Base-by-base conservation (phyloP, 306 rosid species). In the Carpinus viminea region DNA sequence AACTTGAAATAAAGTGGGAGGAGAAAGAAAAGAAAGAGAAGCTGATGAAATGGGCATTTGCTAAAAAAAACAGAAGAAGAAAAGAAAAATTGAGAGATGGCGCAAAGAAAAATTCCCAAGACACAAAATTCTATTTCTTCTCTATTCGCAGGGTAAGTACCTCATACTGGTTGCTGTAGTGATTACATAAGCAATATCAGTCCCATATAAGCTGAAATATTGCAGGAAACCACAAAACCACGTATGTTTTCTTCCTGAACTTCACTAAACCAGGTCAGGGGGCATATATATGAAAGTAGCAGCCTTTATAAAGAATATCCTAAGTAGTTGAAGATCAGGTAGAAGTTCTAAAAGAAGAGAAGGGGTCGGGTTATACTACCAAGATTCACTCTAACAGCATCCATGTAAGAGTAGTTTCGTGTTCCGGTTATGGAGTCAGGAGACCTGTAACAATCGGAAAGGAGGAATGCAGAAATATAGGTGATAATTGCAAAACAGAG, bases 131-230 rank as follows among this genome's bases (percentile, higher is more conserved):
- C 6, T 66, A 68, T 43, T 68, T 17, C 9, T 41, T 4, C 15
- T 9, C 26, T 38, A 64, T 55, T 55, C 75, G 66, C 64, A 2
- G n/a, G 82, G 53, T 38, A 73, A 78, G 55, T 89, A 93, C 97
- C 89, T 78, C 71, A 86, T 50, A 86, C 97, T 71, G 8, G 83
- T 86, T 70, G 93, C 97, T 48, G 94, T 85, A 55, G 98, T 88
- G 66, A 91, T 59, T 11, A 86, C 89, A 80, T 91, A 91, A n/a
- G 94, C 98, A 72, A 62, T 51, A 81, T 55, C 16, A 48, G 85
- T 84, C 65, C 97, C 98, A 85, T 74, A 93, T 84, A 91, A 76
- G 86, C 80, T 77, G 83, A 88, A 79, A 80, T 78, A 87, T 64
- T 87, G 92, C 80, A 89, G 87, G 21, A 68, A 70, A 70, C 92